phyloP scores from a whole-genome alignment of 371 early-diverging fungal genomes.

The Mucor mucedo region DNA sequence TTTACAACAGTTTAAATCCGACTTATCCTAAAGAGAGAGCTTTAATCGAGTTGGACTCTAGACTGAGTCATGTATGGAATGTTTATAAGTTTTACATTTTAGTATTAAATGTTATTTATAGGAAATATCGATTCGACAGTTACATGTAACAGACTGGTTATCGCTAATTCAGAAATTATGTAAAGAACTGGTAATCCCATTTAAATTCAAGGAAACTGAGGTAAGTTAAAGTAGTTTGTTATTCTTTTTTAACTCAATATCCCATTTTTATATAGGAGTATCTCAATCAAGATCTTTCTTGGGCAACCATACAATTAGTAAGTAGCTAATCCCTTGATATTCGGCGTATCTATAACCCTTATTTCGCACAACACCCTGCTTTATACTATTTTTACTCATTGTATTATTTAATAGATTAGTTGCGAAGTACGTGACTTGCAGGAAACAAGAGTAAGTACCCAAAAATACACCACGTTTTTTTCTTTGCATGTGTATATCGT shows the following conservation, averaged over 20 bases:
- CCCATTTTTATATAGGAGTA: conserved; percentile 20
- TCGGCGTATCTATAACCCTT: background rate
- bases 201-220: conserved; percentile 20
- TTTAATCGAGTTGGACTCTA: conserved; percentile 24
- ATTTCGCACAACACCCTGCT: background rate
- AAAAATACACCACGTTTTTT: background rate
- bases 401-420: conserved; percentile 27
- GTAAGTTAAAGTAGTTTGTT: conserved; percentile 10
- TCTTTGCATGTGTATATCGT: background rate
- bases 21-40: conserved; percentile 30
- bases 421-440: conserved; percentile 31
- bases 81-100: conserved; percentile 11
- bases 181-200: conserved; percentile 18
- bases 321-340: conserved; percentile 2
- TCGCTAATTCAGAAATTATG: conserved; percentile 24
- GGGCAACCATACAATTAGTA: conserved; percentile 42
- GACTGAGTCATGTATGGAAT: conserved; percentile 29
- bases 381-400: background rate
- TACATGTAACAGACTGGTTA: conserved; percentile 29
- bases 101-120: conserved; percentile 10
- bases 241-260: too few species aligned
- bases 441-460: conserved; percentile 15
- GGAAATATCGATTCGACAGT: conserved; percentile 31
- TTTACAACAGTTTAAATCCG: conserved; percentile 23
- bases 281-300: conserved; percentile 28